These are phyloP conservation scores for Sonneratia caseolaris DNA, from an alignment of 345 rosid species.

Conservation along the genomic window DNA sequence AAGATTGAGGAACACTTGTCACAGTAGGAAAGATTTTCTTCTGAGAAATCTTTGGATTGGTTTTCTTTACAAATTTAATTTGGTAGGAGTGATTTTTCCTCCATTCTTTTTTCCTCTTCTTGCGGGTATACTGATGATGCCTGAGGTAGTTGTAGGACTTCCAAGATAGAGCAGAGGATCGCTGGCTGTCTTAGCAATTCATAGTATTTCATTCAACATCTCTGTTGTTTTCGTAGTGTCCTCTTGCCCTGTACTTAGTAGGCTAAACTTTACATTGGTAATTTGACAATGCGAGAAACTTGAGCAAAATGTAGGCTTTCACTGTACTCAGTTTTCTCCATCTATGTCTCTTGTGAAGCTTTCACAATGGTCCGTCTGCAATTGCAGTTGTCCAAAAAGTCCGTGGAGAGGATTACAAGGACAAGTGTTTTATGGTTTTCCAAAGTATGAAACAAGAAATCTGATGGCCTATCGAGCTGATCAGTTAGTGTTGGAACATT, in stretches of 20 bases:
- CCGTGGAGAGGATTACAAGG: no score
- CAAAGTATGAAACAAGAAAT: no score
- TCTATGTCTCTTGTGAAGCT: no score
- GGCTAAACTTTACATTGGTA: not conserved
- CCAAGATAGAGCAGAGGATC: not conserved
- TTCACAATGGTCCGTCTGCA: no score
- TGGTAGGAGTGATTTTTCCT: slow-evolving; percentile 6
- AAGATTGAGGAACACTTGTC: not conserved
- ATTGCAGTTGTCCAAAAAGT: no score
- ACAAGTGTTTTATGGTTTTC: no score
- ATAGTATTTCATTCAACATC: not conserved
- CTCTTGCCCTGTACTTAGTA: not conserved
- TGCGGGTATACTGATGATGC: not conserved
- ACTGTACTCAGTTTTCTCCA: not conserved
- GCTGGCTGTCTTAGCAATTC: not conserved
- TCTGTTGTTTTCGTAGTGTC: not conserved
- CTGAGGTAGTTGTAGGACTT: not conserved
- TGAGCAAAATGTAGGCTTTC: not conserved
- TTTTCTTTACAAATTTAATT: not conserved
- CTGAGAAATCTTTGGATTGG: not conserved
- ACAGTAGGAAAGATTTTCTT: not conserved
- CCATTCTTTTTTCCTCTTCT: slow-evolving; percentile 5
- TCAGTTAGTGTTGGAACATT: no score
- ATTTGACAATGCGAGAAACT: not conserved
- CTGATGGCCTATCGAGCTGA: no score